Evolutionary conservation across 352 stramenopile species (phyloP).

Genomic region (Phytopythium sindhum): DNA sequence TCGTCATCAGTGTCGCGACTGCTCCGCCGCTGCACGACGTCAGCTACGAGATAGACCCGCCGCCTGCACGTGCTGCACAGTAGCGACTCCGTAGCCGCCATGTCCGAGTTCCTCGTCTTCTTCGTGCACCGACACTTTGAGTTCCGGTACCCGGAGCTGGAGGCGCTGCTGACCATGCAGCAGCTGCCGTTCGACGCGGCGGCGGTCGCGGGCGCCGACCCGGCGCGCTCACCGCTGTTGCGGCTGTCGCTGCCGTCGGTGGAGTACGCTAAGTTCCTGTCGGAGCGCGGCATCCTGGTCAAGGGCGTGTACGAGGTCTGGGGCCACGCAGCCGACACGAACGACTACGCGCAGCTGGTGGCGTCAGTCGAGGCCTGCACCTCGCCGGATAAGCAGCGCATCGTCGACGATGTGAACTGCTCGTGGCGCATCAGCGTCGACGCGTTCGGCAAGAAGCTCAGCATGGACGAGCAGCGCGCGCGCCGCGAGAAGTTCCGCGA

Average conservation of each 20-base stretch:
- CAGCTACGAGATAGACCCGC: no score
- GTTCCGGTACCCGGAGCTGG: slow-evolving; percentile 80
- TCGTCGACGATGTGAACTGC: slow-evolving; percentile 36
- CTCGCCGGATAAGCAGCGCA: slow-evolving; percentile 35
- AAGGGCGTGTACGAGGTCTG: slow-evolving; percentile 84
- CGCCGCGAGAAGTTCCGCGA: slow-evolving; percentile 49
- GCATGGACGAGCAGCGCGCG: slow-evolving; percentile 55
- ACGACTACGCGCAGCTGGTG: slow-evolving; percentile 52
- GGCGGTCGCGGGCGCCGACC: slow-evolving; percentile 30
- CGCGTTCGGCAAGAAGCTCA: slow-evolving; percentile 79
- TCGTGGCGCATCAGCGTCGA: slow-evolving; percentile 80
- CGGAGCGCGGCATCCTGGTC: slow-evolving; percentile 71
- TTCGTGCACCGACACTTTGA: slow-evolving; percentile 83
- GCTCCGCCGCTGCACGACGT: no score
- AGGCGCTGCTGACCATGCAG: slow-evolving; percentile 70
- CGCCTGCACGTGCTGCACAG: no score
- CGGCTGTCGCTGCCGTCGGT: slow-evolving; percentile 52
- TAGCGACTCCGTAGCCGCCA: slow-evolving; percentile 7
- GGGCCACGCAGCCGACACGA: slow-evolving; percentile 27
- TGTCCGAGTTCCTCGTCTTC: slow-evolving; percentile 77
- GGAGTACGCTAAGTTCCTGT: slow-evolving; percentile 72
- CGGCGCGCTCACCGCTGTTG: slow-evolving; percentile 59
- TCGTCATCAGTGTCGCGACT: neutral
- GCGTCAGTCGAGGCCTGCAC: slow-evolving; percentile 31
- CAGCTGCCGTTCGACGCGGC: slow-evolving; percentile 28